Base-by-base conservation (phyloP, 2,329 filamentous ascomycete genomes). In the Epichloe baconii region DNA sequence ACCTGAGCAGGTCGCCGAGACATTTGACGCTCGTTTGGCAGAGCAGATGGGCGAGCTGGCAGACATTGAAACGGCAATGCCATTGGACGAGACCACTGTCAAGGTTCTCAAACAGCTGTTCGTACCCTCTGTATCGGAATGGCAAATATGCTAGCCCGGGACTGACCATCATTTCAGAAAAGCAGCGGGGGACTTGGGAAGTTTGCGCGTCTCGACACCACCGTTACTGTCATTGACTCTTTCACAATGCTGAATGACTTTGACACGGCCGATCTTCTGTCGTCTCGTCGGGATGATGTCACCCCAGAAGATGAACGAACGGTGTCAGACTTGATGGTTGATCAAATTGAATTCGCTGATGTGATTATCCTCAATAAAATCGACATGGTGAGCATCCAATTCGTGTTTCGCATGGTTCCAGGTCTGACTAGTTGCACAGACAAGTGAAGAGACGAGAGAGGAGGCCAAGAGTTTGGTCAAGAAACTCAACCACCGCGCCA, bases 321-420 rank as follows among this genome's bases (percentile, higher is more conserved):
- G 0, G 83, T 88, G 2, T 86, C 83, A 0, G 83, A 88, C 56
- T 72, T 88, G 0, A 85, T 87, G 75, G 82, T 86, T 0, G 84
- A 88, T 57, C 84, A 88, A 59, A 85, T 88, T 53, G 85, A 88
- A 64, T 88, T 88, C 57, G 83, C 84, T 0, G 83, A 88, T 56
- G 82, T 87, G 6, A 74, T 88, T 14, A 73, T 87, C 3, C 66
- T 87, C 19, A 88, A 88, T 66, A 88, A 88, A 64, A 70, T 77
- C 5, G 82, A 86, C 54, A 77, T 80, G 53, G 79, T 85, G 14
- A 19, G 61, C 45, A n/a, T 12, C 34, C 7, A 17, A 10, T 41
- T 6, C 15, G 5, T 31, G 1, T 47, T 12, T 21, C 7, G 6
- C 3, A 2, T 14, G 3, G 12, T 12, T 23, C 7, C 4, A 15